Evolutionary conservation across 2,329 filamentous ascomycete genomes (phyloP).

Genomic region (Diaporthe sp.): DNA sequence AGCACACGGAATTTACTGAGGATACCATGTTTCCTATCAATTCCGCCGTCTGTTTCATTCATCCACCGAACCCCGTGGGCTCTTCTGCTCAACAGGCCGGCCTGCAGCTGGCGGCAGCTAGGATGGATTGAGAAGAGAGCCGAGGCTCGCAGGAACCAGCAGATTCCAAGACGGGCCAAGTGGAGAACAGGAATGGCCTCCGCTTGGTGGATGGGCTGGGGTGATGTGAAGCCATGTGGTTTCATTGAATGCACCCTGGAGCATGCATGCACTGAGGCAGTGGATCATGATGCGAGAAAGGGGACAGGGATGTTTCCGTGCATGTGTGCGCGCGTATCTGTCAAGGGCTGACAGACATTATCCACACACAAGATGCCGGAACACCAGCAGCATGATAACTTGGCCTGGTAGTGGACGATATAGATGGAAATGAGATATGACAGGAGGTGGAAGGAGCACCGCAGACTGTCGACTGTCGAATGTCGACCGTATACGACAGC

Average conservation of each 20-base stretch:
- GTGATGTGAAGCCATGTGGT: conserved; percentile 22
- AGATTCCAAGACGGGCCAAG: conserved; percentile 28
- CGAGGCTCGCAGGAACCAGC: conserved; percentile 25
- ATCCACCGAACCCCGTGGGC: conserved; percentile 5
- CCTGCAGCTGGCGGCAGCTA: conserved; percentile 29
- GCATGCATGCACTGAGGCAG: conserved; percentile 16
- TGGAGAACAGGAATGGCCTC: conserved; percentile 25
- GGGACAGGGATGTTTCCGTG: not conserved
- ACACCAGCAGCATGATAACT: not conserved
- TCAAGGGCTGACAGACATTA: not conserved
- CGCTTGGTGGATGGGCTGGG: conserved; percentile 24
- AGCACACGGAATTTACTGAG: not conserved
- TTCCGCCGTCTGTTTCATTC: conserved; percentile 14
- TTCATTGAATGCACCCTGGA: conserved; percentile 31
- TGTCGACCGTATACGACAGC: too few species aligned
- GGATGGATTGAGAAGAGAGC: conserved; percentile 25
- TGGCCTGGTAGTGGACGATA: not conserved
- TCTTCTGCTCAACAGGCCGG: conserved; percentile 11
- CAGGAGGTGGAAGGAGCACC: not conserved
- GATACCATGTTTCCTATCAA: not conserved
- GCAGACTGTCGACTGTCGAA: not conserved
- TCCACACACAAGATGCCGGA: too few species aligned
- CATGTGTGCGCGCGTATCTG: not conserved
- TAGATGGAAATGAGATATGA: not conserved
- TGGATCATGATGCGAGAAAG: conserved; percentile 15